Percentiles rank a stretch among this genome's conserved stretches.
phyloP scores from a whole-genome alignment of 2,329 filamentous ascomycete genomes.

The Sphaerulina vaccinii region DNA sequence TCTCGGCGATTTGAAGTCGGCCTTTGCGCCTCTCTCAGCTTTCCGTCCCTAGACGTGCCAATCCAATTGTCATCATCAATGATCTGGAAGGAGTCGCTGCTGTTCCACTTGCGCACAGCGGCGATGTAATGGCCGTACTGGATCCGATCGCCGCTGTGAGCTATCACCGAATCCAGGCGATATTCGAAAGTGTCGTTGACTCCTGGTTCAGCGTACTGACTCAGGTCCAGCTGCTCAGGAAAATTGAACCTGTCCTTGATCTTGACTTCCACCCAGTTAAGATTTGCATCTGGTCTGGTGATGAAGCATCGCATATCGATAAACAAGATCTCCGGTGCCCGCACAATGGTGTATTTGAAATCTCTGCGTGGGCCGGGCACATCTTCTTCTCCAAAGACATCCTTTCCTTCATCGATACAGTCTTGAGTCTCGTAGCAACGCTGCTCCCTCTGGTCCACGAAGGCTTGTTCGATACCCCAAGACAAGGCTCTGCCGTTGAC shows the following conservation, averaged over 20 bases:
- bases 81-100: neutral
- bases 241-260: slow-evolving; percentile 1
- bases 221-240: slow-evolving; percentile 5
- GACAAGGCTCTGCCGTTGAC: too few relatives aligned
- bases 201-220: neutral
- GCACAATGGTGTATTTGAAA: neutral
- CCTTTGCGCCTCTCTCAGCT: slow-evolving; percentile 2
- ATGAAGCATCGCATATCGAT: neutral
- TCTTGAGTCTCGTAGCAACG: too few relatives aligned
- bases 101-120: slow-evolving; percentile 6
- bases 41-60: neutral
- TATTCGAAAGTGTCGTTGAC: slow-evolving; percentile 12
- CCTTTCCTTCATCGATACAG: neutral
- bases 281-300: too few relatives aligned
- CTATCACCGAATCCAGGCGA: slow-evolving; percentile 16
- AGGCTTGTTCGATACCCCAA: too few relatives aligned
- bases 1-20: neutral
- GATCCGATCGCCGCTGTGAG: slow-evolving; percentile 2
- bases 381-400: neutral
- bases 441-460: too few relatives aligned
- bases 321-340: neutral
- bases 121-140: slow-evolving; percentile 13
- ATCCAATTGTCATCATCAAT: slow-evolving; percentile 7
- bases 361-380: slow-evolving; percentile 4
- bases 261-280: neutral